Evolutionary conservation across 1,284 basidiomycete genomes (phyloP), one percentile per base, ranked within the genome.

Genomic region (Apiotrichum porosum): DNA sequence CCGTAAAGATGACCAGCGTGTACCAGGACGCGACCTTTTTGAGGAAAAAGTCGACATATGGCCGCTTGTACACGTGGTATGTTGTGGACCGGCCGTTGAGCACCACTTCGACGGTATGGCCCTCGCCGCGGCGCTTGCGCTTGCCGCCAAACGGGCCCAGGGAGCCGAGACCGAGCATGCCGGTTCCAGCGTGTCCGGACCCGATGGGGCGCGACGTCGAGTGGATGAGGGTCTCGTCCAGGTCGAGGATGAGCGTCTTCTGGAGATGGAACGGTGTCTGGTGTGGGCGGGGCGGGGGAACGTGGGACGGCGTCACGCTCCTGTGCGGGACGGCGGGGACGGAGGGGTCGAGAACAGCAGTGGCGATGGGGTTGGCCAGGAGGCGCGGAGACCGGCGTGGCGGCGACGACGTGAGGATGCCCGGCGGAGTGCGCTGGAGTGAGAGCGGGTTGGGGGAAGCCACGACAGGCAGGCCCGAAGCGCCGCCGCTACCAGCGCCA

Each of bases 1-100:
- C 95, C 17, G 94, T 99, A 73, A 94, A 99, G 57, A 99, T 89
- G 47, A 99, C 93, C 46, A 99, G 83, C 2, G 93, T 97, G 75
- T 99, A 99, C 94, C 94, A 99, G 34, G 85, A 80, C 21, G 94
- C 93, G 37, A 97, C 95, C 77, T 93, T 95, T 63, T 90, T 81
- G 55, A 97, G 78, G 69, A 97, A 97, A 75, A 87, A 95, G 74
- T 97, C 94, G 48, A 86, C 91, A 77, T 90, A 94, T 2, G 94
- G 94, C 46, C 94, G 82, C 74, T 99, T 99, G 77, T 98, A 97
- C 39, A 99, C 94, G 73, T 97, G 94, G 71, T 99, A 99, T 33
- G 91, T 78, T 3, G 92, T 94, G 59, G 85, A 89, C 49, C 85
- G 79, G 18, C 88, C 94, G 33, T 86, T 86, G 30, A 97, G 75